Base-by-base conservation (phyloP, 352 stramenopile species). In the Phytophthora agathidicida region DNA sequence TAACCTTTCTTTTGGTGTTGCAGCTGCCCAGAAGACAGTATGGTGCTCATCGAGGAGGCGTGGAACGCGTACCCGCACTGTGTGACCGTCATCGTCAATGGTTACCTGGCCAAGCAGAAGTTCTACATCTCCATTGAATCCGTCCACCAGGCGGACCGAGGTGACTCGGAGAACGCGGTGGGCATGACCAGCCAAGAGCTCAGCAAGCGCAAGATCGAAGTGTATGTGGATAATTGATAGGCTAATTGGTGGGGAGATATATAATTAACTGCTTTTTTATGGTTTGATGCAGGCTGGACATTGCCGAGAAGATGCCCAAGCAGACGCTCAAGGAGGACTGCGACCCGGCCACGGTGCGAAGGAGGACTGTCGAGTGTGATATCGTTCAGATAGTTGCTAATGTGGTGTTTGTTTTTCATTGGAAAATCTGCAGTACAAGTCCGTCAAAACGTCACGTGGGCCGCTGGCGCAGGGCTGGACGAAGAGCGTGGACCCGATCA, bases 31-130 rank as follows among this genome's bases (percentile, higher is more conserved):
- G 83, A 93, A 24, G 86, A 95, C 51, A 92, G 79, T 48, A 94
- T 94, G 82, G 80, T 91, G 55, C 73, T 95, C 16, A 73, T 93
- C 27, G 86, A 95, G 62, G 86, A 95, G 59, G 83, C 86, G 28
- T 95, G 86, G 86, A 95, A 95, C 69, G 55, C 86, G 55, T 95
- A 94, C 65, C 86, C 86, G 20, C 83, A 94, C 72, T 95, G 86
- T 42, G 73, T 93, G 49, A 95, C 86, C 37, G 81, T 95, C 49
- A 92, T 95, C 55, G 79, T 80, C 22, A 94, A 92, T 47, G 85
- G 85, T 23, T 95, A 92, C 66, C 49, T 95, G 31, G 70, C 83
- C 14, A 93, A 95, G 65, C 79, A 91, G 63, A 93, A 93, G 73
- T 94, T 94, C 47, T 92, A 86, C 69, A 94, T 94, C 46, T 88